phyloP scores from a whole-genome alignment of 768 basidiomycete species.

The Russula foetens region DNA sequence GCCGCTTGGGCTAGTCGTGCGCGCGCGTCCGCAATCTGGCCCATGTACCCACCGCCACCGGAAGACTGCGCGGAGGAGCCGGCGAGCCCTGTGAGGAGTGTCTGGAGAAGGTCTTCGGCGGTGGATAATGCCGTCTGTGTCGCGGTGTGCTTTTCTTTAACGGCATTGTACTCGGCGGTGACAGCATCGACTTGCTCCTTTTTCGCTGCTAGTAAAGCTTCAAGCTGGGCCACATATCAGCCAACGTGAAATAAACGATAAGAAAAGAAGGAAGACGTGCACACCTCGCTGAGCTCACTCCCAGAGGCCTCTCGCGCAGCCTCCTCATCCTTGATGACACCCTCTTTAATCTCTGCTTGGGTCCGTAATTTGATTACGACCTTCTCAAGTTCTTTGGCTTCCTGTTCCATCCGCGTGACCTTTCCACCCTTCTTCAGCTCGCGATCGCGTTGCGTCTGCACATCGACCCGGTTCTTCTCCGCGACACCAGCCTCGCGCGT shows the following conservation, averaged over 20 bases:
- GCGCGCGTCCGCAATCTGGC: conserved; percentile 84
- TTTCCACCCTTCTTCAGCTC: conserved; percentile 93
- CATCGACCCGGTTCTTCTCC: conserved; percentile 56
- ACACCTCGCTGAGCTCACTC: conserved; percentile 54
- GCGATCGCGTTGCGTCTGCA: conserved; percentile 69
- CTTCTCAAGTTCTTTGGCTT: conserved; percentile 70
- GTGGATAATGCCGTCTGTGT: conserved; percentile 55
- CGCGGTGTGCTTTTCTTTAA: conserved; percentile 62
- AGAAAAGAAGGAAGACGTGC: conserved; percentile 16
- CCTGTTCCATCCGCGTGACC: conserved; percentile 76
- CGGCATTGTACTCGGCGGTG: conserved; percentile 43
- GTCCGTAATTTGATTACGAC: conserved; percentile 74
- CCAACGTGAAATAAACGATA: neutral
- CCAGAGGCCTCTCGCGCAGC: conserved; percentile 43
- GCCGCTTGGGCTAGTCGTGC: conserved; percentile 64
- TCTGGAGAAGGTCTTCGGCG: conserved; percentile 90
- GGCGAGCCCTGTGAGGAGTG: conserved; percentile 86
- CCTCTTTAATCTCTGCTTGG: conserved; percentile 75
- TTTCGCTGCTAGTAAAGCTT: conserved; percentile 50
- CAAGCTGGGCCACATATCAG: conserved; percentile 38
- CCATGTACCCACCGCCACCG: conserved; percentile 85
- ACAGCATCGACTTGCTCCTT: conserved; percentile 48
- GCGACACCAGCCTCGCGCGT: conserved; percentile 49
- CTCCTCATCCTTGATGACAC: conserved; percentile 73
- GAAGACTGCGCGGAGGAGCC: conserved; percentile 51